phyloP scores from a whole-genome alignment of 768 basidiomycete genomes.

The Boletus subparvulus region DNA sequence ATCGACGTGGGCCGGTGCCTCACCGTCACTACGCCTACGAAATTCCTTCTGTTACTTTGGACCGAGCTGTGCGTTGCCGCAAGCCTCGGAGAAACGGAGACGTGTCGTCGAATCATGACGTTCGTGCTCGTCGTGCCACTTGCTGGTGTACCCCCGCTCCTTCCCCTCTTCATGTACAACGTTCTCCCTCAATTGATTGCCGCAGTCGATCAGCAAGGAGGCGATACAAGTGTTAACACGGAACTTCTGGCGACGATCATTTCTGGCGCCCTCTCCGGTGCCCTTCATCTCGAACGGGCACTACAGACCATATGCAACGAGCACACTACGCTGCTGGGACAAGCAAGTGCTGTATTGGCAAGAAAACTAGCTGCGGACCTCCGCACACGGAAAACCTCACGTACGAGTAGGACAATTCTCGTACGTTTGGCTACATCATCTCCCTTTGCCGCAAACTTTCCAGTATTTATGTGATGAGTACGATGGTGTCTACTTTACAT shows the following conservation, averaged over 20 bases:
- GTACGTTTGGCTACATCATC: constrained; percentile 62
- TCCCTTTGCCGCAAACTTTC: constrained; percentile 73
- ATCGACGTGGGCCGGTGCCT: constrained; percentile 70
- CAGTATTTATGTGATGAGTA: constrained; percentile 46
- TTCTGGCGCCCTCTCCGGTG: constrained; percentile 63
- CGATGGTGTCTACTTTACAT: constrained; percentile 7
- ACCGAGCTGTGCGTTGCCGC: constrained; percentile 55
- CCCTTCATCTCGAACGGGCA: constrained; percentile 71
- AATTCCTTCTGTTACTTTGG: constrained; percentile 72
- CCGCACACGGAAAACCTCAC: constrained; percentile 48
- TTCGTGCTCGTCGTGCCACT: constrained; percentile 68
- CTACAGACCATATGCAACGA: constrained; percentile 53
- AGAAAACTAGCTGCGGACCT: constrained; percentile 65
- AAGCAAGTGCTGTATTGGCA: constrained; percentile 62
- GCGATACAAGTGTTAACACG: constrained; percentile 53
- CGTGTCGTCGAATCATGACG: constrained; percentile 61
- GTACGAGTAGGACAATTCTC: constrained; percentile 51
- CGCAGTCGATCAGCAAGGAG: constrained; percentile 49
- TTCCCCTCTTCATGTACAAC: constrained; percentile 72
- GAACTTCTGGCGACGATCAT: constrained; percentile 68
- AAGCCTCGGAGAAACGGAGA: constrained; percentile 59
- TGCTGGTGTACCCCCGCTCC: constrained; percentile 54
- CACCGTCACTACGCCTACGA: constrained; percentile 52
- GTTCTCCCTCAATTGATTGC: constrained; percentile 61
- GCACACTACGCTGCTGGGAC: constrained; percentile 53